Conservation (phyloP, 768 basidiomycete species). For the Boletus tomentosulus region DNA sequence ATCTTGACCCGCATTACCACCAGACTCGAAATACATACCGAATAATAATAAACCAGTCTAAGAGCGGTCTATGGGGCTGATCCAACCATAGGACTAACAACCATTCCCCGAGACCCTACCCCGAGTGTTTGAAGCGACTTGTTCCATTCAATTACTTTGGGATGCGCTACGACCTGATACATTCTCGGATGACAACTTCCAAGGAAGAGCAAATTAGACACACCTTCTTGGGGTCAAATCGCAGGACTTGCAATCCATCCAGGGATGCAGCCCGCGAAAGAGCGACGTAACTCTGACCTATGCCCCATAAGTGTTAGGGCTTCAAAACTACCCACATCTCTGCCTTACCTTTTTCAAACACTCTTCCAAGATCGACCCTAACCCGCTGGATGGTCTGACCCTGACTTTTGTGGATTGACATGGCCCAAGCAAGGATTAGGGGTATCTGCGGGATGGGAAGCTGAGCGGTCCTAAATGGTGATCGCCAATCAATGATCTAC, state of each 20-base stretch:
- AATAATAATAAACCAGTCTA: slow-evolving; percentile 2
- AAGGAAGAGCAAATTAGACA: not conserved
- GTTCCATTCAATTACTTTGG: slow-evolving; percentile 43
- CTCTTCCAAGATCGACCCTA: slow-evolving; percentile 57
- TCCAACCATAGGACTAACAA: not conserved
- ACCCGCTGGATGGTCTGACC: slow-evolving; percentile 68
- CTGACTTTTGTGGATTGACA: slow-evolving; percentile 76
- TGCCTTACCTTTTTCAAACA: slow-evolving; percentile 54
- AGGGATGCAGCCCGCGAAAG: slow-evolving; percentile 50
- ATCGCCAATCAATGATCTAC: slow-evolving; percentile 12
- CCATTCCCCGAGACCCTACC: not conserved
- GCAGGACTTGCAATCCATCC: slow-evolving; percentile 50
- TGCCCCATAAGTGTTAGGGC: not conserved
- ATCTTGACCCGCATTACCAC: not conserved
- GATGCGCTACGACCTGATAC: slow-evolving; percentile 39
- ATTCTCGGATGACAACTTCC: not conserved
- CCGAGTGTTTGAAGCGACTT: slow-evolving; percentile 21
- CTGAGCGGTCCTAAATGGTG: not conserved
- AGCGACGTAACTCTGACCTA: slow-evolving; percentile 48
- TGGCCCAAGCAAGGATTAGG: slow-evolving; percentile 73
- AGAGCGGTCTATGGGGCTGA: not conserved
- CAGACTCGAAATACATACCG: slow-evolving; percentile 6
- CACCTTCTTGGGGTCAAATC: slow-evolving; percentile 52
- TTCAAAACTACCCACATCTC: too few species aligned
- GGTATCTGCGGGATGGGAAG: slow-evolving; percentile 45